A percentile compares a stretch with the other conserved stretches of the same genome.
phyloP scores from a whole-genome alignment of 352 stramenopile species.

The Globisporangium uncinulatum region DNA sequence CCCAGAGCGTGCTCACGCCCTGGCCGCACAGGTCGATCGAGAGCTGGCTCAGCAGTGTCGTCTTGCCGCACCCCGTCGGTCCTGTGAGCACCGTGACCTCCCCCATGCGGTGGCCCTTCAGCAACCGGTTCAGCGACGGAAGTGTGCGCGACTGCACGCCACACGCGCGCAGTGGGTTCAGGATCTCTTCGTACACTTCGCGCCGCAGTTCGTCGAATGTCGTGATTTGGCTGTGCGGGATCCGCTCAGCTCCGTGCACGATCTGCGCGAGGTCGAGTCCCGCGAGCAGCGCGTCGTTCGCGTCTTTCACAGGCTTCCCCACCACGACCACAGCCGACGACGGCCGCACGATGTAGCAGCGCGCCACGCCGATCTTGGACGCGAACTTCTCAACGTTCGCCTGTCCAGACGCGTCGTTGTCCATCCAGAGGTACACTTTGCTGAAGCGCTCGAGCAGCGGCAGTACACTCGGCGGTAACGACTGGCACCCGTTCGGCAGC shows the following conservation, averaged over 20 bases:
- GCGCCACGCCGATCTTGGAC: constrained; percentile 91
- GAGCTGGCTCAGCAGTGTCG: constrained; percentile 91
- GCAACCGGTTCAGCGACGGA: constrained; percentile 91
- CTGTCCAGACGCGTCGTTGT: constrained; percentile 94
- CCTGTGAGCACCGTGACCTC: constrained; percentile 99
- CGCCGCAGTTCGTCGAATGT: constrained; percentile 90
- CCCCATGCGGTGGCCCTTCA: constrained; percentile 96
- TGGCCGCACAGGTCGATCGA: constrained; percentile 90
- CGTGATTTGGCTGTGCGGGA: constrained; percentile 93
- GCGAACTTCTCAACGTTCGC: constrained; percentile 96
- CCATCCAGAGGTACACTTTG: constrained; percentile 99
- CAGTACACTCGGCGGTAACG: constrained; percentile 92
- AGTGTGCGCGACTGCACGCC: constrained; percentile 92
- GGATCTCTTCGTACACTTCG: constrained; percentile 93
- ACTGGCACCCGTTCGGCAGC: constrained; percentile 97
- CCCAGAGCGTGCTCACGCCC: constrained; percentile 97
- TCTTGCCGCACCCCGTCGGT: constrained; percentile 95
- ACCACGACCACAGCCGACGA: constrained; percentile 22
- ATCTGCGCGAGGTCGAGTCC: constrained; percentile 87
- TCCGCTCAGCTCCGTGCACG: constrained; percentile 72
- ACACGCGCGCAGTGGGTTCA: constrained; percentile 92
- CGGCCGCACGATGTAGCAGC: constrained; percentile 90
- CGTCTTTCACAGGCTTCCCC: constrained; percentile 89
- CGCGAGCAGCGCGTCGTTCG: constrained; percentile 95
- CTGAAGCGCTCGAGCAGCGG: constrained; percentile 96